A percentile compares a stretch with the other conserved stretches of the same genome.
These are phyloP conservation scores for Sugiyamaella neomexicana DNA, from an alignment of 1,139 yeast genomes.

Conservation along the genomic window DNA sequence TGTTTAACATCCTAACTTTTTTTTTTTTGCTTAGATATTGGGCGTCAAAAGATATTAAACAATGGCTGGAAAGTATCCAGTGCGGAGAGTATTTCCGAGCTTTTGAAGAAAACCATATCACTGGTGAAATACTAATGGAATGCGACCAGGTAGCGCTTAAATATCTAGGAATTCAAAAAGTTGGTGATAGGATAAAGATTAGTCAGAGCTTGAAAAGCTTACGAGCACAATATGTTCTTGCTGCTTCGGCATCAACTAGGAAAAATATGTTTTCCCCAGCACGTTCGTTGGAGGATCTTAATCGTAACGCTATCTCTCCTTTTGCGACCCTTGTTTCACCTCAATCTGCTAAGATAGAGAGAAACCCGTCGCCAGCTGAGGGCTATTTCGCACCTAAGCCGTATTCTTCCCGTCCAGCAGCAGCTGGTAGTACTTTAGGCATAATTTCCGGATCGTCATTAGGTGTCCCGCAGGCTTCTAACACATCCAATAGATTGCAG, in stretches of 20 bases:
- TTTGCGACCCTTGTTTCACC: constrained; percentile 20
- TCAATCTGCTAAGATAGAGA: constrained; percentile 1
- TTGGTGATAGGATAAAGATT: constrained; percentile 79
- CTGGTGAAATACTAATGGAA: constrained; percentile 59
- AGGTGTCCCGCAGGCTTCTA: constrained; percentile 7
- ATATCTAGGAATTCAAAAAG: constrained; percentile 70
- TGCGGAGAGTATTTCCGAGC: constrained; percentile 38
- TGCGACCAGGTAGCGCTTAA: constrained; percentile 67
- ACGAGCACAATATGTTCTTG: constrained; percentile 17
- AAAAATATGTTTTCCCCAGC: not conserved
- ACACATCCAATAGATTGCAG: not conserved
- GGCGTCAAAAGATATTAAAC: constrained; percentile 37
- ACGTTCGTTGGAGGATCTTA: constrained; percentile 27
- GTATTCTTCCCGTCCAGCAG: not conserved
- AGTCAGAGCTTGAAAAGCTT: constrained; percentile 50
- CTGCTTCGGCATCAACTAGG: not conserved
- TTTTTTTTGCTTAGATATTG: constrained; percentile 26
- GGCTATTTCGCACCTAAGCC: constrained; percentile 23
- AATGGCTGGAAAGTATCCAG: constrained; percentile 42
- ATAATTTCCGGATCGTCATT: constrained; percentile 17
- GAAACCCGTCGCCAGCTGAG: constrained; percentile 23
- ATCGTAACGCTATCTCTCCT: constrained; percentile 30
- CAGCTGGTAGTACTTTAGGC: not conserved
- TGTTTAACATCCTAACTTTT: constrained; percentile 5
- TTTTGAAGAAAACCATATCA: constrained; percentile 52